Conservation (phyloP, 1,284 basidiomycete species). For the Coniferiporia sulphurascens region DNA sequence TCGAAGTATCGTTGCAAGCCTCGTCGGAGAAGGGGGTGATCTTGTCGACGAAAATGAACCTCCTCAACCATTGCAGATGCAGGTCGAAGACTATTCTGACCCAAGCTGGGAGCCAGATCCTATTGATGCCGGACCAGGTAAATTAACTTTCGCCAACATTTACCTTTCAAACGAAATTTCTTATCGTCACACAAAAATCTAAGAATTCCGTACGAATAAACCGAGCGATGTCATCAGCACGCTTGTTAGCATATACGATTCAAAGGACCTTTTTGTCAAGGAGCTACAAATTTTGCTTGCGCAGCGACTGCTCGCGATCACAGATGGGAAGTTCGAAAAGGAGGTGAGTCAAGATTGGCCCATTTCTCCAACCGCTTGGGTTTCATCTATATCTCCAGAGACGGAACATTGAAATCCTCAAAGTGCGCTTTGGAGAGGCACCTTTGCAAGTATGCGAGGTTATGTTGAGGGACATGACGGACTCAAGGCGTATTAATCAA, state of each 20-base stretch:
- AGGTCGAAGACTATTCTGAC: constrained; percentile 83
- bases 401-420: constrained; percentile 87
- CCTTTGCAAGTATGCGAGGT: constrained; percentile 92
- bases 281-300: constrained; percentile 89
- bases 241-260: constrained; percentile 93
- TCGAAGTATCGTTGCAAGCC: constrained; percentile 83
- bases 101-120: constrained; percentile 93
- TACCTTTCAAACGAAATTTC: background rate
- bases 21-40: constrained; percentile 85
- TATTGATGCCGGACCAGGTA: constrained; percentile 87
- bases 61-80: constrained; percentile 65
- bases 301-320: constrained; percentile 72
- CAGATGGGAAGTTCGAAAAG: constrained; percentile 75
- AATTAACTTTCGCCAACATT: background rate
- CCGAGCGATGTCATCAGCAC: constrained; percentile 90
- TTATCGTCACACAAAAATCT: background rate
- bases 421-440: constrained; percentile 88
- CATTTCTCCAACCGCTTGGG: background rate
- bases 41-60: constrained; percentile 77
- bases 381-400: constrained; percentile 46
- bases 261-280: constrained; percentile 90
- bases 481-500: constrained; percentile 83
- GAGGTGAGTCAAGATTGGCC: constrained; percentile 53
- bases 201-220: constrained; percentile 86
- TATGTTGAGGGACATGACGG: constrained; percentile 93